These are phyloP conservation scores for Penicillium occitanis DNA, from an alignment of 2,329 filamentous ascomycete species.

Conservation along the genomic window DNA sequence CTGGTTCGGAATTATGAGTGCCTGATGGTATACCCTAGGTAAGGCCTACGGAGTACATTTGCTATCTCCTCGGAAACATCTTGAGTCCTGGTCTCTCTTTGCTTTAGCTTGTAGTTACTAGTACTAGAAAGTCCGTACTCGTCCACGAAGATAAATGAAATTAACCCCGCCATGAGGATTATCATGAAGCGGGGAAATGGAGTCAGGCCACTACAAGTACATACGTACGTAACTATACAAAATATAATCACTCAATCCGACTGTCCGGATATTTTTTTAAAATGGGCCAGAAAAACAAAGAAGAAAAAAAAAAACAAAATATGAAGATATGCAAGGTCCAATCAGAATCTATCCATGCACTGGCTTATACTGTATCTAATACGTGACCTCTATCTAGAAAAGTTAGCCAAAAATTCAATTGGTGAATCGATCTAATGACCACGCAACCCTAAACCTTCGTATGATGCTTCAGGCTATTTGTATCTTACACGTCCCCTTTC, in stretches of 20 bases:
- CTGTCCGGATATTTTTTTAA: not conserved
- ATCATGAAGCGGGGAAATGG: not conserved
- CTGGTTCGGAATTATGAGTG: not conserved
- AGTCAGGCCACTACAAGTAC: not conserved
- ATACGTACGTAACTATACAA: not conserved
- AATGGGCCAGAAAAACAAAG: not conserved
- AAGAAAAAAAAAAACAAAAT: not conserved
- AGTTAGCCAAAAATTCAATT: not conserved
- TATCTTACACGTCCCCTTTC: not conserved
- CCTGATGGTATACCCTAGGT: not conserved
- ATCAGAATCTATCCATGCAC: slow-evolving; percentile 1
- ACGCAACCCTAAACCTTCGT: not conserved
- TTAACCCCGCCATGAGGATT: not conserved
- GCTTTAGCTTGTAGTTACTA: not conserved
- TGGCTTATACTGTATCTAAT: not conserved
- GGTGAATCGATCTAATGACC: not conserved
- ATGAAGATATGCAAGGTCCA: not conserved
- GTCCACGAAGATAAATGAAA: not conserved
- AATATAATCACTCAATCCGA: not conserved
- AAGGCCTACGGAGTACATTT: not conserved
- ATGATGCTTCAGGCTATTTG: not conserved
- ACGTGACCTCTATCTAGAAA: not conserved
- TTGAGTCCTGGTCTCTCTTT: not conserved
- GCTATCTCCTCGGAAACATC: not conserved
- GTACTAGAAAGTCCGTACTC: not conserved